These are phyloP conservation scores for Ceratopteris richardii DNA, from an alignment of 75 land plant genomes.

Conservation along the genomic window DNA sequence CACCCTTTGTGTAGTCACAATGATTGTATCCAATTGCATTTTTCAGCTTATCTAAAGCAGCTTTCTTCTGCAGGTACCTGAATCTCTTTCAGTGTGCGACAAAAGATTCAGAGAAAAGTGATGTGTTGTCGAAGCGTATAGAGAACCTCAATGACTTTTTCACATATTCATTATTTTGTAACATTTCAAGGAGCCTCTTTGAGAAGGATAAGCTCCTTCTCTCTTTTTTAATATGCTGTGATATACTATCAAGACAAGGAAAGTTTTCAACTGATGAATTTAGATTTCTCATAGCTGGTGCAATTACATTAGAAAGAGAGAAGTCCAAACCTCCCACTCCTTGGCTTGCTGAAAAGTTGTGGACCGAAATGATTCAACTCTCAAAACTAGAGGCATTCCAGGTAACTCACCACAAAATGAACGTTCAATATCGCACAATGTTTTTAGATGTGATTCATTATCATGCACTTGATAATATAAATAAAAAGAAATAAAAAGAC, in stretches of 20 bases:
- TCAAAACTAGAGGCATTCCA: conserved; percentile 16
- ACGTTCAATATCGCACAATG: no score
- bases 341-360: conserved; percentile 32
- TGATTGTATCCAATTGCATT: no score
- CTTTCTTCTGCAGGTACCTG: conserved; percentile 28
- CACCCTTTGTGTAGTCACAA: no score
- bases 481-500: no score
- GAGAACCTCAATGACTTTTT: conserved; percentile 21
- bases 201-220: conserved; percentile 33
- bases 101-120: conserved; percentile 21
- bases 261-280: conserved; percentile 18
- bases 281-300: conserved; percentile 20
- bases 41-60: no score
- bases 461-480: no score
- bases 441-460: no score
- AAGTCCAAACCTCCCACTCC: conserved; percentile 14
- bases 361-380: conserved; percentile 31
- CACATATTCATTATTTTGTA: conserved; percentile 28
- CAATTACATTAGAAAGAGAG: conserved; percentile 15
- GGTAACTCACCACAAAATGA: conserved; percentile 2
- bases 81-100: conserved; percentile 18
- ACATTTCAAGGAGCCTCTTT: conserved; percentile 28
- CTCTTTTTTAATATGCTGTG: conserved; percentile 20
- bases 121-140: conserved; percentile 13
- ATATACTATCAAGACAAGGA: conserved; percentile 12